A percentile compares a stretch with the other conserved stretches of the same genome.
phyloP scores from a whole-genome alignment of 116 monocot species.

The Thalassia testudinum region DNA sequence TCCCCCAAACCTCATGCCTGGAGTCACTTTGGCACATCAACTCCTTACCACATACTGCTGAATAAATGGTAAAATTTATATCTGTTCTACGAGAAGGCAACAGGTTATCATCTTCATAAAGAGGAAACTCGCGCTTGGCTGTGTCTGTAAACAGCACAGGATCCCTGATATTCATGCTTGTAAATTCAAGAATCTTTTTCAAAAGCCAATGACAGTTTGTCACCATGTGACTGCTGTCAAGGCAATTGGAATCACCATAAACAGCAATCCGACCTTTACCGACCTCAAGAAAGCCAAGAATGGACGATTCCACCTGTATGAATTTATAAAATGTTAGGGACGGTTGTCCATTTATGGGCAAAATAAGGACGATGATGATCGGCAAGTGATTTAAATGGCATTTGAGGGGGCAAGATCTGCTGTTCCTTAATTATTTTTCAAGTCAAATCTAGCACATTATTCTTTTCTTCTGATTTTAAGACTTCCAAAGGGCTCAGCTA shows the following conservation, averaged over 20 bases:
- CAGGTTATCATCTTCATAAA: slow-evolving; percentile 28
- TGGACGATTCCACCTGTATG: slow-evolving; percentile 49
- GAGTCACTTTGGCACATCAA: slow-evolving; percentile 73
- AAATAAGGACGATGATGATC: not conserved
- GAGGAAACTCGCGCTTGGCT: slow-evolving; percentile 35
- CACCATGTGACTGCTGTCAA: slow-evolving; percentile 99
- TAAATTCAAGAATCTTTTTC: slow-evolving; percentile 80
- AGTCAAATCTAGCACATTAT: too few species aligned
- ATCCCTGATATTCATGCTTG: slow-evolving; percentile 53
- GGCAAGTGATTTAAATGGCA: not conserved
- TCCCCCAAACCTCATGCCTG: slow-evolving; percentile 85
- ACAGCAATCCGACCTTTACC: slow-evolving; percentile 59
- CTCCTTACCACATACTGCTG: slow-evolving; percentile 63
- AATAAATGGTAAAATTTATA: slow-evolving; percentile 88
- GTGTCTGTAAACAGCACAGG: slow-evolving; percentile 75
- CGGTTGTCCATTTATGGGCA: too few species aligned
- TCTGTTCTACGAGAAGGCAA: slow-evolving; percentile 77
- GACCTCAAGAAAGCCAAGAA: slow-evolving; percentile 71
- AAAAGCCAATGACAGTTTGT: slow-evolving; percentile 96
- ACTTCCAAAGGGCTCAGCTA: too few species aligned
- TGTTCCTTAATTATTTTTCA: too few species aligned
- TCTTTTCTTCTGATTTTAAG: too few species aligned
- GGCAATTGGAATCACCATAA: slow-evolving; percentile 98
- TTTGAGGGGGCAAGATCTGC: not conserved
- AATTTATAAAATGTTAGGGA: too few species aligned